Percentiles rank a stretch among this genome's conserved stretches.
phyloP scores from a whole-genome alignment of 2,329 filamentous ascomycete species.

The Aureobasidium mangrovei region DNA sequence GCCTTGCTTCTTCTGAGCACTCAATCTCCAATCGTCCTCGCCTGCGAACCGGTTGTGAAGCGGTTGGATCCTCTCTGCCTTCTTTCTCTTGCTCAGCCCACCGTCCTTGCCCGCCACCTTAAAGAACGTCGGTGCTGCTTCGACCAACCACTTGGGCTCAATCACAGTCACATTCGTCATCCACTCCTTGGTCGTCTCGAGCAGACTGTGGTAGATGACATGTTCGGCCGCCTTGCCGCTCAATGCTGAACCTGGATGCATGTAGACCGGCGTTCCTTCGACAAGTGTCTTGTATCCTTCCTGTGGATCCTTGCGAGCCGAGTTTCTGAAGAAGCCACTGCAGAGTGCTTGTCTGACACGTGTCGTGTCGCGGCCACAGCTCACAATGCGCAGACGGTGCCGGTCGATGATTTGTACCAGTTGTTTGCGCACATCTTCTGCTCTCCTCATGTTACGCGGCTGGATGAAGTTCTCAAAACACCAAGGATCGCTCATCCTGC shows the following conservation, averaged over 20 bases:
- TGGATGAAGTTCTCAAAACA: constrained; percentile 98
- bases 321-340: constrained; percentile 90
- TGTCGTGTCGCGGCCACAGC: constrained; percentile 78
- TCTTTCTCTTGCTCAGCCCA: constrained; percentile 74
- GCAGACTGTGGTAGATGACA: constrained; percentile 85
- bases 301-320: constrained; percentile 86
- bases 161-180: constrained; percentile 93
- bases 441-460: constrained; percentile 76
- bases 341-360: constrained; percentile 85
- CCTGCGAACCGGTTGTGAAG: constrained; percentile 86
- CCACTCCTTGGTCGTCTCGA: constrained; percentile 94
- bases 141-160: constrained; percentile 88
- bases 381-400: constrained; percentile 72
- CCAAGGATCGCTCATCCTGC: constrained; percentile 76
- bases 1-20: constrained; percentile 75
- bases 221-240: constrained; percentile 96
- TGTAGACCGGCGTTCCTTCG: constrained; percentile 87
- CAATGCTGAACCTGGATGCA: constrained; percentile 83
- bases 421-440: constrained; percentile 87
- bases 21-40: constrained; percentile 92
- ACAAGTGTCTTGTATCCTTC: constrained; percentile 97
- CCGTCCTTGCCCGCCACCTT: constrained; percentile 85
- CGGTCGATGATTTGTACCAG: constrained; percentile 89
- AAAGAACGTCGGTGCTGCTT: constrained; percentile 98
- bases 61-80: constrained; percentile 89